These are phyloP conservation scores for Asterophora lycoperdoides DNA, from an alignment of 768 basidiomycete species.

Conservation along the genomic window DNA sequence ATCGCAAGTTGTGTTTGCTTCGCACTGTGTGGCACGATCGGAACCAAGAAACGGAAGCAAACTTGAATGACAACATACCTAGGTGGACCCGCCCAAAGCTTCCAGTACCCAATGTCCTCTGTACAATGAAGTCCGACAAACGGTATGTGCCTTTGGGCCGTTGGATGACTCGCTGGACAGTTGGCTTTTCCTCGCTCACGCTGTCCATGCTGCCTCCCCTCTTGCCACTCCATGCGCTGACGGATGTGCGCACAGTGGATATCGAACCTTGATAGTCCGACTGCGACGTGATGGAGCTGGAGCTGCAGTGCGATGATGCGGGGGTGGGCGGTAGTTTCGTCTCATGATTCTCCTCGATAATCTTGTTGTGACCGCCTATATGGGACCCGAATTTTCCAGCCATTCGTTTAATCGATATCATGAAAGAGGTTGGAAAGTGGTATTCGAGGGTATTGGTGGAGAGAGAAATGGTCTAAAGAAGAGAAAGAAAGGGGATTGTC, in stretches of 20 bases:
- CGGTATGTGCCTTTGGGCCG: conserved; percentile 66
- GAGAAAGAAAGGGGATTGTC: conserved; percentile 8
- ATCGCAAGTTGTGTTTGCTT: conserved; percentile 91
- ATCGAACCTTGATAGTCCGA: conserved; percentile 63
- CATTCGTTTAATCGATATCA: conserved; percentile 45
- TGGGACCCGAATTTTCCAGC: conserved; percentile 44
- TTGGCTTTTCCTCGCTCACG: conserved; percentile 25
- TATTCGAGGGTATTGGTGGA: conserved; percentile 1
- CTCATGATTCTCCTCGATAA: conserved; percentile 16
- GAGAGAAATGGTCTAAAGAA: conserved; percentile 8
- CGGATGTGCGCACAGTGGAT: conserved; percentile 64
- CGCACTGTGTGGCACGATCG: conserved; percentile 54
- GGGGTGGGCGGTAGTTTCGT: conserved; percentile 24
- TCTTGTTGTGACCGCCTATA: conserved; percentile 26
- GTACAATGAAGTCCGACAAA: conserved; percentile 73
- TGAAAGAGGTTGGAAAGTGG: conserved; percentile 7
- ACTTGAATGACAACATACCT: conserved; percentile 40
- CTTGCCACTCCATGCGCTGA: conserved; percentile 43
- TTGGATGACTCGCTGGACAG: conserved; percentile 26
- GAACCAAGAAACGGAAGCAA: conserved; percentile 7
- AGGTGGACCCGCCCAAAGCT: conserved; percentile 97
- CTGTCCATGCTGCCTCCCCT: conserved; percentile 33
- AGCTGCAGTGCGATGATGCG: conserved; percentile 29
- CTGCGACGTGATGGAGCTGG: conserved; percentile 26
- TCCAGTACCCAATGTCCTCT: conserved; percentile 86